phyloP scores from a whole-genome alignment of 352 stramenopile genomes.

The Chrysophaeum taylorii region DNA sequence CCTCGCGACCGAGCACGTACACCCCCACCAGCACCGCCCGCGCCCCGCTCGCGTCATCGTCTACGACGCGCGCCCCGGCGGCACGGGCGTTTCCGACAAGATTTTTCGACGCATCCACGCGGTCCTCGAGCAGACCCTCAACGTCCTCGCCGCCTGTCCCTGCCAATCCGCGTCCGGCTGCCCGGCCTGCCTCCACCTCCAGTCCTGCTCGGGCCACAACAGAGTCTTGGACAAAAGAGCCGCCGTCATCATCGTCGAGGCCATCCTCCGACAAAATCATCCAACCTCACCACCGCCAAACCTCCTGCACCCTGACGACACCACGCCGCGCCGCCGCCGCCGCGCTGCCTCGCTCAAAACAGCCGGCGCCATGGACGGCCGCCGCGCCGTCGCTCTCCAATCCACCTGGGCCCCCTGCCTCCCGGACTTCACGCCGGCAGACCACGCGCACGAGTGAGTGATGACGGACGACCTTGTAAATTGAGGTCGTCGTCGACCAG shows the following conservation, averaged over 20 bases:
- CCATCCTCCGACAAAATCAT: conserved; percentile 25
- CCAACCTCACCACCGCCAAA: background rate
- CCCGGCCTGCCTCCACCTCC: conserved; percentile 67
- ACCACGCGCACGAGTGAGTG: too few species aligned
- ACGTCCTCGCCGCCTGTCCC: conserved; percentile 57
- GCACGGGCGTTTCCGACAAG: conserved; percentile 64
- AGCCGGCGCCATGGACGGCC: background rate
- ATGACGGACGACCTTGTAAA: too few species aligned
- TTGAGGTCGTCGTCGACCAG: too few species aligned
- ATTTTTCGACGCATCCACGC: conserved; percentile 53
- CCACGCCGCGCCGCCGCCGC: background rate
- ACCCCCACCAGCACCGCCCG: conserved; percentile 51
- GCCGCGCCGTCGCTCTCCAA: background rate
- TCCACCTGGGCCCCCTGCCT: background rate
- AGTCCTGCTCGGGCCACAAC: conserved; percentile 74
- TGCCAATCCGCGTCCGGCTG: conserved; percentile 55
- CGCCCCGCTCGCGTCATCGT: conserved; percentile 63
- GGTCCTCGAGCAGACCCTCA: conserved; percentile 33
- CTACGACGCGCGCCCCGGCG: conserved; percentile 69
- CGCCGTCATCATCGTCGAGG: conserved; percentile 55
- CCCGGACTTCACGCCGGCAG: background rate
- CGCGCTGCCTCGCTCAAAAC: background rate
- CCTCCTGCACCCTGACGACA: background rate
- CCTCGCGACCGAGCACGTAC: conserved; percentile 46
- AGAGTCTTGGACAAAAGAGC: conserved; percentile 27